These are phyloP conservation scores for Aspergillus sp. DNA, from an alignment of 2,329 filamentous ascomycete genomes.

Conservation along the genomic window DNA sequence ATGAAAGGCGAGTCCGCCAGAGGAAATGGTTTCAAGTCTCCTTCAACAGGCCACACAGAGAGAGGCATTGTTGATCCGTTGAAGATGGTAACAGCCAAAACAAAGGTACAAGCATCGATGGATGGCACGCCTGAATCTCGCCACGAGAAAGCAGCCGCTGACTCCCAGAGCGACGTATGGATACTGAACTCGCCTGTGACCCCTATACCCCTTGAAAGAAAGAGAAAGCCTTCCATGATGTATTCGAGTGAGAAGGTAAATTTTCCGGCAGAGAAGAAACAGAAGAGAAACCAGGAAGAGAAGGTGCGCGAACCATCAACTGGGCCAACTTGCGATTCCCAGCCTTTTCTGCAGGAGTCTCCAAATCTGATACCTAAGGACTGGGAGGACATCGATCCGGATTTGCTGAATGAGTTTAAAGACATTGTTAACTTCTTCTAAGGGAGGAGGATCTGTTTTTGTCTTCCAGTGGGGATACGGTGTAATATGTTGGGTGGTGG, in stretches of 20 bases:
- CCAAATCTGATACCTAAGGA: conserved; percentile 2
- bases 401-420: conserved; percentile 39
- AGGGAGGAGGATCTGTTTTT: conserved; percentile 2
- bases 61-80: neutral
- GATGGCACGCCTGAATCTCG: no score
- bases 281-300: neutral
- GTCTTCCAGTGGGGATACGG: neutral
- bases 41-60: no score
- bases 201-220: neutral
- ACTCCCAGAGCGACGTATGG: neutral
- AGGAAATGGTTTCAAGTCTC: neutral
- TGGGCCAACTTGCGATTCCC: neutral
- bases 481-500: neutral
- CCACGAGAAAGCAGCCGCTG: no score
- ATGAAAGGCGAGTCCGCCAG: neutral
- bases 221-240: conserved; percentile 2
- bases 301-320: neutral
- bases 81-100: neutral
- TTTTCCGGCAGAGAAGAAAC: neutral
- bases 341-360: neutral
- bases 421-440: conserved; percentile 40
- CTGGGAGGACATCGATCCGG: conserved; percentile 39
- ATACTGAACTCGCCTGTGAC: neutral
- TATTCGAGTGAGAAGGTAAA: neutral
- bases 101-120: no score